Evolutionary conservation across 176 grass and related monocot species (phyloP).

Genomic region (Aegilops tauschii): DNA sequence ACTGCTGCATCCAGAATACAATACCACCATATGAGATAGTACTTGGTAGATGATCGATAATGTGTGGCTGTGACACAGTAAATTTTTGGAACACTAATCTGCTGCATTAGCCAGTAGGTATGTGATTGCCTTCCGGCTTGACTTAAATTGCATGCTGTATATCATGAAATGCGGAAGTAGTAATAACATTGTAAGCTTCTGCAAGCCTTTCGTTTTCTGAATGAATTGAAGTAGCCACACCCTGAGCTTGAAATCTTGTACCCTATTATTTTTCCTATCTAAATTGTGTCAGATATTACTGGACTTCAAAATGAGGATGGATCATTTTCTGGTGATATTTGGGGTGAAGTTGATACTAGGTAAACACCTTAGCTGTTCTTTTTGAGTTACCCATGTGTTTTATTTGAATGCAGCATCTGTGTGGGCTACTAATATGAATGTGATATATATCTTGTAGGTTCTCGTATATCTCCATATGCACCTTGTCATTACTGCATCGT

Average conservation of each 20-base stretch:
- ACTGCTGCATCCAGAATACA: neutral
- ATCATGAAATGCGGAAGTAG: slow-evolving; percentile 8
- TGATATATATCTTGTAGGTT: slow-evolving; percentile 54
- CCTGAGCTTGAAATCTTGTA: neutral
- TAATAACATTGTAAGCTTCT: neutral
- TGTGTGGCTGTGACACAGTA: neutral
- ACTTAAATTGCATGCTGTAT: neutral
- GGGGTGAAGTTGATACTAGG: slow-evolving; percentile 93
- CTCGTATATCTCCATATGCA: slow-evolving; percentile 81
- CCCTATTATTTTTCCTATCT: slow-evolving; percentile 42
- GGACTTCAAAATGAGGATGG: slow-evolving; percentile 87
- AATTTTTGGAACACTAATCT: neutral
- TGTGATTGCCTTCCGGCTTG: neutral
- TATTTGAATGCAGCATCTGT: neutral
- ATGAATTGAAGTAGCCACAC: neutral
- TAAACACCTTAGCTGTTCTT: neutral
- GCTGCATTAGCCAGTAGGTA: neutral
- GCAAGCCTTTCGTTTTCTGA: neutral
- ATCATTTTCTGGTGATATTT: slow-evolving; percentile 94
- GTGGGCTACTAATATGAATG: neutral
- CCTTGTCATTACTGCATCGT: slow-evolving; percentile 64
- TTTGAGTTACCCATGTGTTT: neutral
- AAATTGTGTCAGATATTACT: slow-evolving; percentile 54
- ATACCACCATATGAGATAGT: neutral
- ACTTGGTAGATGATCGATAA: neutral